Base-by-base conservation (phyloP, 2,329 filamentous ascomycete species). In the Xylariaceae sp. region DNA sequence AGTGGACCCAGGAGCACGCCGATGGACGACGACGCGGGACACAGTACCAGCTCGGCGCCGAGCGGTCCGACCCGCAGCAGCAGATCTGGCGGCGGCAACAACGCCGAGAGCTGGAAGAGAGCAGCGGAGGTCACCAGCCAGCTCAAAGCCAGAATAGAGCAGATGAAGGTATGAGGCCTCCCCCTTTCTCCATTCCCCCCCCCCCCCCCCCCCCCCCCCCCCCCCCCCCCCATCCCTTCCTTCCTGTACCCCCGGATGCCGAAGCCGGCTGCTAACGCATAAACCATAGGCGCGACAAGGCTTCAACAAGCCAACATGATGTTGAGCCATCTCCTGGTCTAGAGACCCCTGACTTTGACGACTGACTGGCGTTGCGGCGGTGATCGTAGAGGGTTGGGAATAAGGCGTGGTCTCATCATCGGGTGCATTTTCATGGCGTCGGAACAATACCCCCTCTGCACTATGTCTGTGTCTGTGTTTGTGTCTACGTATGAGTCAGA, bases 111-210 rank as follows among this genome's bases (percentile, higher is more conserved):
- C 57, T 98, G 92, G 92, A 93, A 89, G 65, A 73, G 92, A 47
- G 92, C 92, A 13, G 92, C 92, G 2, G 92, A 98, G 65, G 92
- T 98, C 37, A 98, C 92, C 35, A 95, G 89, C 60, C 92, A 95
- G 58, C 61, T 98, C 52, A 98, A 96, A 67, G 88, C 90, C 33
- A 78, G 92, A 57, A 98, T 98, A 59, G 92, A 96, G 67, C 84
- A 92, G 69, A 98, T 98, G 92, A 98, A 96, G 73, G 77, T 75
- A 51, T 46, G 63, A 51, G 24, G 13, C n/a, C n/a, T n/a, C n/a
- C n/a, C n/a, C n/a, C n/a, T n/a, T n/a, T n/a, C n/a, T n/a, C n/a
- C n/a, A n/a, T n/a, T n/a, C n/a, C n/a, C n/a, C n/a, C n/a, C n/a
- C n/a, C n/a, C n/a, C n/a, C n/a, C n/a, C n/a, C n/a, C n/a, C n/a